phyloP scores from a whole-genome alignment of 2,329 filamentous ascomycete species.

The Lecanicillium sp. region DNA sequence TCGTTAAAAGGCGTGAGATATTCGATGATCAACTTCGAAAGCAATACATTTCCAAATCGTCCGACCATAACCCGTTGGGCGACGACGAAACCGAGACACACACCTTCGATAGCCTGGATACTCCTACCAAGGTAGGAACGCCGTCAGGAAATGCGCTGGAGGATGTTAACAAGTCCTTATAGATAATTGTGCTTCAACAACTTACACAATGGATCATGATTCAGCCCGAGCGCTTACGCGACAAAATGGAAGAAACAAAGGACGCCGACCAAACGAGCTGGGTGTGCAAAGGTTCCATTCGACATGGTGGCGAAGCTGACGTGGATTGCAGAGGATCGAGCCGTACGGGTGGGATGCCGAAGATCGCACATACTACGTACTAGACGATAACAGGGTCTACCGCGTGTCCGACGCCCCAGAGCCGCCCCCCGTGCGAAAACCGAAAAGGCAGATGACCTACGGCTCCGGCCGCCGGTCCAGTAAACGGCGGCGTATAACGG shows the following conservation, averaged over 20 bases:
- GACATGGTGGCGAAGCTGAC: conserved; percentile 14
- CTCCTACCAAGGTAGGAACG: conserved; percentile 65
- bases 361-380: conserved; percentile 79
- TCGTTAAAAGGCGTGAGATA: conserved; percentile 61
- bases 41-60: conserved; percentile 78
- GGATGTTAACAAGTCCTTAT: too few relatives aligned
- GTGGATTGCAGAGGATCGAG: conserved; percentile 57
- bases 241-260: conserved; percentile 76
- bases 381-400: conserved; percentile 93
- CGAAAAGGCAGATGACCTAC: conserved; percentile 50
- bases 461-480: conserved; percentile 57
- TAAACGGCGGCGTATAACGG: conserved; percentile 57
- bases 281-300: conserved; percentile 44
- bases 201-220: conserved; percentile 84
- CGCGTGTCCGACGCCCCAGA: conserved; percentile 71
- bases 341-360: conserved; percentile 84
- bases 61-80: conserved; percentile 78
- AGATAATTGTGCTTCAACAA: conserved; percentile 77
- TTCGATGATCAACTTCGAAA: conserved; percentile 92
- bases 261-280: conserved; percentile 77
- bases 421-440: conserved; percentile 52
- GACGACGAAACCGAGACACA: conserved; percentile 59
- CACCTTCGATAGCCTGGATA: conserved; percentile 74
- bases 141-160: too few relatives aligned
- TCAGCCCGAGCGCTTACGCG: conserved; percentile 79